A percentile compares a stretch with the other conserved stretches of the same genome.
Evolutionary conservation across 371 early-diverging fungal species (phyloP).

Genomic region (Rhizomucor pusillus): DNA sequence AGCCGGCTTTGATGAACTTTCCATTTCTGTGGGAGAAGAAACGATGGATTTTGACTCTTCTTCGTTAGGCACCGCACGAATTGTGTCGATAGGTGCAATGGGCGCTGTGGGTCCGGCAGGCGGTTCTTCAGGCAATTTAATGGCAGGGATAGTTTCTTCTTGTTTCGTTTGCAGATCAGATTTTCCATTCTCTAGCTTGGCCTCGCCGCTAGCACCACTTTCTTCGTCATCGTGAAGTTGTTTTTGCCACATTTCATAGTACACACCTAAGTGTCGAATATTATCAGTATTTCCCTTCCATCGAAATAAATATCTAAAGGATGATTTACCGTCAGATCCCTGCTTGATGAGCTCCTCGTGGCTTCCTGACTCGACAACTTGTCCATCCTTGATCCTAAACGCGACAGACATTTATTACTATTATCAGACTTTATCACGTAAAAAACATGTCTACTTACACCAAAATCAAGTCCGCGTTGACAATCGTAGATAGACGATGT

Average conservation of each 20-base stretch:
- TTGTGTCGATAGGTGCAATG: neutral
- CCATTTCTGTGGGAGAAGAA: slow-evolving; percentile 10
- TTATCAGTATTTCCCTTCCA: neutral
- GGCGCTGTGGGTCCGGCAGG: neutral
- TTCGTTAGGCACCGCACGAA: neutral
- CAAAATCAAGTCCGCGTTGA: slow-evolving; percentile 77
- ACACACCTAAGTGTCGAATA: slow-evolving; percentile 44
- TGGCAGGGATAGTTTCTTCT: neutral
- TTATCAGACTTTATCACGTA: neutral
- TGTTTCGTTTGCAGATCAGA: neutral
- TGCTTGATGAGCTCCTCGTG: slow-evolving; percentile 77
- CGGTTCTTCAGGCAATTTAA: neutral
- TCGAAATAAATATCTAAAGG: too few species aligned
- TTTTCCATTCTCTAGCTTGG: neutral
- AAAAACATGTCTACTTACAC: slow-evolving; percentile 30
- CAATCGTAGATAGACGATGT: slow-evolving; percentile 85
- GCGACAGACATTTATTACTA: neutral
- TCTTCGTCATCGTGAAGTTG: slow-evolving; percentile 67
- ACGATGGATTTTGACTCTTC: slow-evolving; percentile 2
- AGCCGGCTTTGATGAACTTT: neutral
- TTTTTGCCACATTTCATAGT: slow-evolving; percentile 88
- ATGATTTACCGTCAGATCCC: slow-evolving; percentile 12
- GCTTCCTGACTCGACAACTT: slow-evolving; percentile 84
- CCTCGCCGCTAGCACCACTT: neutral
- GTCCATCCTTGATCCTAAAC: slow-evolving; percentile 64